Evolutionary conservation across 352 stramenopile genomes (phyloP).

Genomic region (Phytophthora ramorum): DNA sequence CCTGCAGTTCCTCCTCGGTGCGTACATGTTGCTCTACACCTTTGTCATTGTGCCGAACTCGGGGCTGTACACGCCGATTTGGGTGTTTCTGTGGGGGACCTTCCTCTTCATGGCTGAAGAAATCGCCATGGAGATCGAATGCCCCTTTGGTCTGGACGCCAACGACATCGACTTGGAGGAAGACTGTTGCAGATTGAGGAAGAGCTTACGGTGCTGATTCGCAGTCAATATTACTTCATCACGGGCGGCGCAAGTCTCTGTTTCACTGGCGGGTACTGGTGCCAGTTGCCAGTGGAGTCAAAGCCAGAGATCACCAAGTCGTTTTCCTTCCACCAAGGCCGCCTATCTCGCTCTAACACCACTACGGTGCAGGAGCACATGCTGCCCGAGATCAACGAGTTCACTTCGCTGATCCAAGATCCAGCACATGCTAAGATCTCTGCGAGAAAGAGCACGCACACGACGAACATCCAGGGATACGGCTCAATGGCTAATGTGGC

Average conservation of each 20-base stretch:
- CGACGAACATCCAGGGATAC: conserved; percentile 15
- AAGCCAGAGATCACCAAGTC: conserved; percentile 21
- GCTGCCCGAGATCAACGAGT: conserved; percentile 74
- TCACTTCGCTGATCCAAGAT: conserved; percentile 55
- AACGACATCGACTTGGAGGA: conserved; percentile 86
- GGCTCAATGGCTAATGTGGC: conserved; percentile 20
- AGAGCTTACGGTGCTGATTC: conserved; percentile 76
- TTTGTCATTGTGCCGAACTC: conserved; percentile 79
- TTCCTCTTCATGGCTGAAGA: conserved; percentile 84
- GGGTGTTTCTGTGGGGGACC: conserved; percentile 80
- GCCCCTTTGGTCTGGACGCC: conserved; percentile 71
- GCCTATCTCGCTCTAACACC: conserved; percentile 50
- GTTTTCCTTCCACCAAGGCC: conserved; percentile 72
- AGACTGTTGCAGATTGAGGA: conserved; percentile 77
- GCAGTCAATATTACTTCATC: conserved; percentile 82
- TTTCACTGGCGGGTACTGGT: conserved; percentile 27
- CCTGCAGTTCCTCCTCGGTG: conserved; percentile 64
- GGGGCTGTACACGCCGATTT: conserved; percentile 70
- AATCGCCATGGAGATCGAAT: conserved; percentile 82
- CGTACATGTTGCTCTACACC: conserved; percentile 82
- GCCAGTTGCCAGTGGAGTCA: conserved; percentile 17
- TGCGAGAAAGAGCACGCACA: background rate
- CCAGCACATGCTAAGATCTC: background rate
- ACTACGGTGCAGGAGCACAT: conserved; percentile 46
- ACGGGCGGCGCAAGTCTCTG: conserved; percentile 52